phyloP scores from a whole-genome alignment of 768 basidiomycete species.

The Trametes villosa region DNA sequence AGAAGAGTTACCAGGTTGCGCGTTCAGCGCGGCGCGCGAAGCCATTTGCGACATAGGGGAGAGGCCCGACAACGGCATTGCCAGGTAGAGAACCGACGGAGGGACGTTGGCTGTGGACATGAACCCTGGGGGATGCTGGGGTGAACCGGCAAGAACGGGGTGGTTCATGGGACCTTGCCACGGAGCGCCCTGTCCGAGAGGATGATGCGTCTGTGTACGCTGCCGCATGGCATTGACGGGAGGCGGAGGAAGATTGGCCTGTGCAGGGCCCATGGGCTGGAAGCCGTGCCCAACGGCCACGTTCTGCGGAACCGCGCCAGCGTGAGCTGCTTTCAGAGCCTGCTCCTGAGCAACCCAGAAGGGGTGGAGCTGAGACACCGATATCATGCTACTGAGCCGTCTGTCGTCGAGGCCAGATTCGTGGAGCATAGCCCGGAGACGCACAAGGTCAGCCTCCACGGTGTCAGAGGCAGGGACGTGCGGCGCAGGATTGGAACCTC shows the following conservation, averaged over 20 bases:
- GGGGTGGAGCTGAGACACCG: neutral
- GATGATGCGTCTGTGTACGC: too few species aligned
- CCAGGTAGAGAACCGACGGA: neutral
- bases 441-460: neutral
- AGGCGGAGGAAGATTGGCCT: too few species aligned
- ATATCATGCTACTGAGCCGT: neutral
- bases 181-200: too few species aligned
- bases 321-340: too few species aligned
- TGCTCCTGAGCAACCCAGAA: too few species aligned
- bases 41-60: neutral
- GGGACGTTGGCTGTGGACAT: neutral
- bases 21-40: neutral
- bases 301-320: too few species aligned
- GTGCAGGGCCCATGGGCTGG: too few species aligned
- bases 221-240: too few species aligned
- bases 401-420: conserved; percentile 3
- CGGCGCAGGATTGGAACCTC: neutral
- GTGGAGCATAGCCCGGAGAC: conserved; percentile 8
- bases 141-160: neutral
- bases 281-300: too few species aligned
- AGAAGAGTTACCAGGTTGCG: neutral
- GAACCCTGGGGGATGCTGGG: neutral
- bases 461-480: too few species aligned
- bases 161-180: too few species aligned
- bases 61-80: neutral